Evolutionary conservation across 176 grass and related monocot species (phyloP).

Genomic region (Miscanthus lutarioriparius): DNA sequence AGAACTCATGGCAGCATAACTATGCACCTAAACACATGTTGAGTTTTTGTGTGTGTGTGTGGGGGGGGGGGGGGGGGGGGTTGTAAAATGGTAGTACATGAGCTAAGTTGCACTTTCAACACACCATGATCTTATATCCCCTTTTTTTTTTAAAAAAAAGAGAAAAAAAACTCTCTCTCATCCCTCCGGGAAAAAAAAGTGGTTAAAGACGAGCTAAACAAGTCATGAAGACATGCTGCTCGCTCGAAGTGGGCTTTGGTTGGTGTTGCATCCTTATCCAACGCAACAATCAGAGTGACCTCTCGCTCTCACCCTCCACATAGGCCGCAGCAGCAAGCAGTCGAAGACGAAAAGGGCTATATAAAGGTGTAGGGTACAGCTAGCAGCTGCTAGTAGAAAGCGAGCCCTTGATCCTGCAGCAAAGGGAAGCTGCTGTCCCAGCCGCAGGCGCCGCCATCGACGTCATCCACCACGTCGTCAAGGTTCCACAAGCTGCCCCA

Average conservation of each 20-base stretch:
- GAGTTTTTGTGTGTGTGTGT: too few relatives aligned
- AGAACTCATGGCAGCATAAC: background rate
- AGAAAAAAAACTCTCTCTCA: background rate
- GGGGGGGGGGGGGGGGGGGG: too few relatives aligned
- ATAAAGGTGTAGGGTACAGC: background rate
- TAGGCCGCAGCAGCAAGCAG: background rate
- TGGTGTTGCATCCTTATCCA: slow-evolving; percentile 55
- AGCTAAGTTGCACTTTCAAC: background rate
- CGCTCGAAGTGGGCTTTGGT: slow-evolving; percentile 35
- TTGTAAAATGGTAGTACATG: background rate
- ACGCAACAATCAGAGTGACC: slow-evolving; percentile 22
- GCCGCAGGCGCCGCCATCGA: slow-evolving; percentile 32
- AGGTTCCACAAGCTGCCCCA: slow-evolving; percentile 98
- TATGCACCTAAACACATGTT: background rate
- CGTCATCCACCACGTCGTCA: slow-evolving; percentile 49
- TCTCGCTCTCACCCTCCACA: slow-evolving; percentile 32
- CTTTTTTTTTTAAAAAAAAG: background rate
- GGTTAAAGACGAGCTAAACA: slow-evolving; percentile 8
- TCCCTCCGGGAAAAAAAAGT: background rate
- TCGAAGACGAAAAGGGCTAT: slow-evolving; percentile 9
- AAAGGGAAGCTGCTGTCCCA: slow-evolving; percentile 38
- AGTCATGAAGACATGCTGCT: slow-evolving; percentile 29
- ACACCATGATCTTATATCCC: background rate
- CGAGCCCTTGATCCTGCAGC: slow-evolving; percentile 37
- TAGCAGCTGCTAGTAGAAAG: slow-evolving; percentile 39